Conservation (phyloP, 192 early-diverging fungal species). For the Phycomyces blakesleeanus region DNA sequence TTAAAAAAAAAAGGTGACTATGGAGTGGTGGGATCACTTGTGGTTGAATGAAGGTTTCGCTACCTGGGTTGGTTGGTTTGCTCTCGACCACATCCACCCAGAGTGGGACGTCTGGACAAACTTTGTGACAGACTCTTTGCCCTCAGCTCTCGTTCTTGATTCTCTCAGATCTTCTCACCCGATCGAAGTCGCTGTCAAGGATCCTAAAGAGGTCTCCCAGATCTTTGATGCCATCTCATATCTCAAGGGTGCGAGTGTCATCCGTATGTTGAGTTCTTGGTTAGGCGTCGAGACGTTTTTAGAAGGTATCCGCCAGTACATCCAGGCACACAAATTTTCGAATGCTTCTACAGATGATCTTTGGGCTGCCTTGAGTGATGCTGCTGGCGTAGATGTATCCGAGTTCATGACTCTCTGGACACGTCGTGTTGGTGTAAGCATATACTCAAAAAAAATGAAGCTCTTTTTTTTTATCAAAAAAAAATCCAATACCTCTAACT, state of each 20-base stretch:
- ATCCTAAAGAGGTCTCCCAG: conserved; percentile 83
- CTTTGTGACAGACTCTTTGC: conserved; percentile 78
- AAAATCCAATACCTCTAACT: too few relatives aligned
- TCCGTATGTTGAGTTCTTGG: conserved; percentile 86
- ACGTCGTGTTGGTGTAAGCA: conserved; percentile 68
- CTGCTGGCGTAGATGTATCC: conserved; percentile 77
- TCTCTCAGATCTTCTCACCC: conserved; percentile 85
- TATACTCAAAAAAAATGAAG: too few relatives aligned
- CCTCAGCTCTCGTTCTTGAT: conserved; percentile 77
- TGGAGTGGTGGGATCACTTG: conserved; percentile 89
- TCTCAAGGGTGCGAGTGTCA: conserved; percentile 89
- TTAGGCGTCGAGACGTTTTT: conserved; percentile 67
- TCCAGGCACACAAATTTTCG: conserved; percentile 76
- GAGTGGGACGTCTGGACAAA: conserved; percentile 92
- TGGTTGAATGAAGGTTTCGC: conserved; percentile 99
- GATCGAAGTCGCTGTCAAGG: conserved; percentile 83
- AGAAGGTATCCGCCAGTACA: conserved; percentile 66
- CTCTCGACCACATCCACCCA: conserved; percentile 86
- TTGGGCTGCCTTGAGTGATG: conserved; percentile 77
- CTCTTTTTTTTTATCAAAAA: too few relatives aligned
- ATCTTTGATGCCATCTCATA: conserved; percentile 95
- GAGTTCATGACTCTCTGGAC: conserved; percentile 92
- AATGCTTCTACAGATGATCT: conserved; percentile 88
- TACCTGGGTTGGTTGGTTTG: conserved; percentile 90
- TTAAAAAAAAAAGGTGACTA: too few relatives aligned